Evolutionary conservation across 2,329 filamentous ascomycete genomes (phyloP), one percentile per base, ranked within the genome.

Genomic region (Paramyrothecium roridum): DNA sequence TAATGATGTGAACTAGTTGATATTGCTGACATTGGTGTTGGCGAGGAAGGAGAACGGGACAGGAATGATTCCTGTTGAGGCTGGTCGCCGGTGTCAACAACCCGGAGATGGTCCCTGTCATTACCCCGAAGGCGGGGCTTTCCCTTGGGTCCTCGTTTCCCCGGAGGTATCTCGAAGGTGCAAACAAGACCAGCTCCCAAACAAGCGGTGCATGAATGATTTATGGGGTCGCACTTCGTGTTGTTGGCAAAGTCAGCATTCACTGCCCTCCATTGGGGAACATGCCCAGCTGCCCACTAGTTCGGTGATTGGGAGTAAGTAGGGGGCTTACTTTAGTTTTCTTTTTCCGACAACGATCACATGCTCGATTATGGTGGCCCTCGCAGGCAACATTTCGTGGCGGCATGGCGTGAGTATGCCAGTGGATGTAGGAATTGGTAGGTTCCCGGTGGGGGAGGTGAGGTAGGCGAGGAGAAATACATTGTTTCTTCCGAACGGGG

Each of bases 141-240:
- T n/a, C 63, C 58, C 49, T 76, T 76, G 16, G 73, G 73, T 1
- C 73, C 73, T 53, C 73, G 65, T 58, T 70, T 64, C 11, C 67
- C 71, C 34, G 73, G 59, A 30, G 73, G 73, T 50, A 75, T 52
- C 48, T 75, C 59, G 57, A 75, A 76, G 3, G 65, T 72, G 57
- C 73, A 76, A 6, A 43, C 4, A 6, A 43, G n/a, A 6, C 37
- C 37, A 43, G 37, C 37, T 6, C 4, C n/a, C 13, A 43, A 13
- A 13, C 37, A 43, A 19, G 13, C 37, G 12, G 55, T 60, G 56
- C 52, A 63, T 61, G 8, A 62, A 65, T 30, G 67, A 65, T 50
- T 69, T 61, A 22, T 65, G 67, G 59, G 64, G 57, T 71, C 60
- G 48, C 69, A 71, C 69, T 71, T 54, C 26, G 26, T 10, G 10